These are phyloP conservation scores for Backusella morwellensis DNA, from an alignment of 192 early-diverging fungal species.

Conservation along the genomic window DNA sequence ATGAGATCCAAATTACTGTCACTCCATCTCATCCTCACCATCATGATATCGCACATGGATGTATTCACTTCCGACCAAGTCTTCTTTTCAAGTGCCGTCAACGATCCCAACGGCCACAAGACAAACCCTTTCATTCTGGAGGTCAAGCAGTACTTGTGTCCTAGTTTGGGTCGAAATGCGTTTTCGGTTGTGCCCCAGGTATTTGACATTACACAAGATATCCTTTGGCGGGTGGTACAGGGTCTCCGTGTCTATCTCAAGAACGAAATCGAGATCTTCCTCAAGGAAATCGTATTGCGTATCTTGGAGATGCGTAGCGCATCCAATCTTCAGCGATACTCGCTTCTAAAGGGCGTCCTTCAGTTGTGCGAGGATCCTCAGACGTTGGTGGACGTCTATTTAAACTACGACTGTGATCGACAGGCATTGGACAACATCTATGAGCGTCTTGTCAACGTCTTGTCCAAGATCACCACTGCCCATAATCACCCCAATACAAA, in stretches of 20 bases:
- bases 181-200: constrained; percentile 74
- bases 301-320: constrained; percentile 76
- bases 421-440: constrained; percentile 86
- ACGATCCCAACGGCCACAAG: constrained; percentile 13
- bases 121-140: constrained; percentile 75
- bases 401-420: constrained; percentile 92
- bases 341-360: constrained; percentile 67
- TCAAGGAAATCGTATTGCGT: constrained; percentile 89
- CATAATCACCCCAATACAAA: constrained; percentile 16
- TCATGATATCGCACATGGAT: constrained; percentile 70
- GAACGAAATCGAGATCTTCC: constrained; percentile 86
- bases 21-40: constrained; percentile 73
- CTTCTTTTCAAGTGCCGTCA: constrained; percentile 24
- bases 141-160: constrained; percentile 83
- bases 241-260: constrained; percentile 71
- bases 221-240: constrained; percentile 76
- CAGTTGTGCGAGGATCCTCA: constrained; percentile 72
- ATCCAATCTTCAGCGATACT: constrained; percentile 65
- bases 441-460: constrained; percentile 79
- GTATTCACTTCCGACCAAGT: constrained; percentile 70
- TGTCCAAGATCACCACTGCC: constrained; percentile 59
- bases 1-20: constrained; percentile 86
- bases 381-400: constrained; percentile 85
- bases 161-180: constrained; percentile 80
- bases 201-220: constrained; percentile 79